Base-by-base conservation (phyloP, 2,329 filamentous ascomycete genomes). In the Didymella pinodella region DNA sequence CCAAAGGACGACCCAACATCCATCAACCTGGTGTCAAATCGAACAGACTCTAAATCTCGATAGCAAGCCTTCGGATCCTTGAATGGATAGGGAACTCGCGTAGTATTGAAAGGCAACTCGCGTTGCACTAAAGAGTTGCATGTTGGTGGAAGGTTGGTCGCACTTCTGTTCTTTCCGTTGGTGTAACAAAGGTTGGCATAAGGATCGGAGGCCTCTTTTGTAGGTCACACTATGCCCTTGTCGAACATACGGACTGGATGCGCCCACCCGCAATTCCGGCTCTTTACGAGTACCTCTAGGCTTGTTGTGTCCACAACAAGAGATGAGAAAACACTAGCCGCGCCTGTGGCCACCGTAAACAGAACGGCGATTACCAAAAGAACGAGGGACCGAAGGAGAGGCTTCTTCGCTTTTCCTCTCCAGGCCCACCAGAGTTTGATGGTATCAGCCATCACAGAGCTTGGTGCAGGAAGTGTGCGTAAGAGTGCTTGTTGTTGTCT, bases 401-500 rank as follows among this genome's bases (percentile, higher is more conserved):
- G 49, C 2, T 50, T 38, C 4, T 53, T 25, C 3, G 60, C 50
- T 38, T 53, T 62, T 2, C 16, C 41, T 55, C 65, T 56, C 65
- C 67, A 68, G 18, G 53, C 50, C 54, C 59, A 65, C 61, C 57
- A 68, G 20, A 69, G 57, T 41, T 68, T 68, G 16, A 64, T 28
- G 16, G 57, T 62, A 12, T 66, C 65, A 1, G 61, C 45, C 43
- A 66, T 43, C 0, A 69, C 48, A 5, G 65, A 41, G 22, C 55
- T 65, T 4, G 65, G 62, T 8, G 64, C 28, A 12, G 67, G 62
- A 14, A 63, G 32, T 4, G 67, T 67, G 16, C 67, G 62, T 12
- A 69, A 47, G 3, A 69, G 7, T 25, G 65, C 65, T 48, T 69
- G 65, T 20, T 69, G 65, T 18, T 69, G 67, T 8, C 59, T 43